A percentile compares a stretch with the other conserved stretches of the same genome.
Conservation (phyloP, 2,329 filamentous ascomycete genomes). For the Plenodomus lindquistii region DNA sequence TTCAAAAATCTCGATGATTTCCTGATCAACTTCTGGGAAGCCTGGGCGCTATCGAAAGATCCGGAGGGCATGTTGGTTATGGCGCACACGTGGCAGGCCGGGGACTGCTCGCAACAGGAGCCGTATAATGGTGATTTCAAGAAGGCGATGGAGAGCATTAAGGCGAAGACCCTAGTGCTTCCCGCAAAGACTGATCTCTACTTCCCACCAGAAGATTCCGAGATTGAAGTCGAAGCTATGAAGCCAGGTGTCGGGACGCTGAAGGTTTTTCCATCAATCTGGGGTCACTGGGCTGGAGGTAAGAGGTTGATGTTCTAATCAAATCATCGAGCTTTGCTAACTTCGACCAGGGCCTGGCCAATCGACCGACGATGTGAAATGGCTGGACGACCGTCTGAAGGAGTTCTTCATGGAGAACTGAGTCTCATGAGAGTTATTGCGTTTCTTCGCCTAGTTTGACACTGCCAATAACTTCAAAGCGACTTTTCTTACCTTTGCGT, state of each 20-base stretch:
- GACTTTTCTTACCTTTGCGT: conserved; percentile 26
- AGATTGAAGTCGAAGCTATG: conserved; percentile 71
- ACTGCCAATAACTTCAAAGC: conserved; percentile 29
- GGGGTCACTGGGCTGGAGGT: conserved; percentile 58
- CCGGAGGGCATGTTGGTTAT: conserved; percentile 76
- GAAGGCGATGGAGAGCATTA: conserved; percentile 66
- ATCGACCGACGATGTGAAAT: conserved; percentile 71
- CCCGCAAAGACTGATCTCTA: conserved; percentile 77
- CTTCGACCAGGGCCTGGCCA: conserved; percentile 63
- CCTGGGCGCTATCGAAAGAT: conserved; percentile 73
- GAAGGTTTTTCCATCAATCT: conserved; percentile 61
- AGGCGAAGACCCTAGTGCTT: conserved; percentile 71
- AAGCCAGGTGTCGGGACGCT: conserved; percentile 60
- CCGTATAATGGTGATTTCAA: conserved; percentile 70
- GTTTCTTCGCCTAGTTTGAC: conserved; percentile 13
- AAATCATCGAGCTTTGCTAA: background rate
- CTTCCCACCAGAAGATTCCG: conserved; percentile 79
- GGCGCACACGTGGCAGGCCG: conserved; percentile 79
- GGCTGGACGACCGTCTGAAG: conserved; percentile 67
- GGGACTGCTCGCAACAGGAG: conserved; percentile 69
- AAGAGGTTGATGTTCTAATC: background rate
- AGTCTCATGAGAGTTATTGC: background rate
- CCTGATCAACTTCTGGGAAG: conserved; percentile 75
- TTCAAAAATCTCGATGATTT: conserved; percentile 74
- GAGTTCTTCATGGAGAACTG: conserved; percentile 52